Base-by-base conservation (phyloP, 306 rosid genomes). In the Vigna nakashimae region DNA sequence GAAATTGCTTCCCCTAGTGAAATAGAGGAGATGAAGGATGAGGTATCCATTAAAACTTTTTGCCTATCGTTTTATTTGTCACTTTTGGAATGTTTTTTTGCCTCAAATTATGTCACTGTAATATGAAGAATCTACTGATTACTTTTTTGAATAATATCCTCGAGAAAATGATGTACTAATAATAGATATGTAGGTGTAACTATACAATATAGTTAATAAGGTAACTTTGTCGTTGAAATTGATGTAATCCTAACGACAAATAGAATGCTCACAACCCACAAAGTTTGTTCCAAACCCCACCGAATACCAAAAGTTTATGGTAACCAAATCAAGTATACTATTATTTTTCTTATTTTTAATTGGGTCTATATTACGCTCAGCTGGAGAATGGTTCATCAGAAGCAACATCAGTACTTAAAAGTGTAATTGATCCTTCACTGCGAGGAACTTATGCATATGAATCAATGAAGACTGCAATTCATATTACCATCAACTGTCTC, bases 391-490 rank as follows among this genome's bases (percentile, higher is more conserved):
- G 94, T 52, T 85, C 91, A 67, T 82, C 89, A 69, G 99, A 91
- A 78, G 74, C 86, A 49, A 73, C 82, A 60, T 79, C 91, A 17
- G 56, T 76, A 34, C 64, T 92, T 50, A 72, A 87, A 57, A 78
- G 84, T 2, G 80, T 80, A 0, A 77, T 86, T 0, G 99, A 96
- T 69, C 85, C 97, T 1, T 75, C 89, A 3, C 86, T 92, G 24
- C 69, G 82, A 18, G 98, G 99, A 9, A 89, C 87, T 64, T 96
- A 82, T 73, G 98, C 99, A 16, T 87, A 87, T 55, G 97, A 91
- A 53, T 96, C 99, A 6, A 64, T 92, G 82, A 91, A 83, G 74
- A 96, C 94, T 0, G 82, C 96, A 2, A 81, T 82, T 26, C 96
- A 92, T 81, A 96, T 96, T 48, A 87, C 96, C n/a, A 73, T 83